Evolutionary conservation across 192 early-diverging fungal genomes (phyloP).

Genomic region (Backusella tarrabulga): DNA sequence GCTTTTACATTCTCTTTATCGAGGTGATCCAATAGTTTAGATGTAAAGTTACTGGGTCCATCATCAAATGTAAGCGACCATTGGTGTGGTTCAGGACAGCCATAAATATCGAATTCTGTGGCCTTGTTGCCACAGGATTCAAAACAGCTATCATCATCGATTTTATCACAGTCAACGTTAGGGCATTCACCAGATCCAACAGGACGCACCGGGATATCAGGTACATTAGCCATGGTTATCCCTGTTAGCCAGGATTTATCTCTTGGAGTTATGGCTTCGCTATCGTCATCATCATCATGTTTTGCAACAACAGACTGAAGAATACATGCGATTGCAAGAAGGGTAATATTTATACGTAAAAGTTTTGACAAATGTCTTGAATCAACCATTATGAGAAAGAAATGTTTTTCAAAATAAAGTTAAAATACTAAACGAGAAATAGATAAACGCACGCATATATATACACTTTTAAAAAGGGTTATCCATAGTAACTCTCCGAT

Average conservation of each 20-base stretch:
- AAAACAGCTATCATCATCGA: conserved; percentile 29
- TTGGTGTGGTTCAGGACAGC: conserved; percentile 16
- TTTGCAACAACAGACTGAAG: background rate
- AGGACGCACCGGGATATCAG: conserved; percentile 13
- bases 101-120: conserved; percentile 23
- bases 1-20: conserved; percentile 56
- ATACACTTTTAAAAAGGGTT: background rate
- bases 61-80: conserved; percentile 59
- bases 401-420: background rate
- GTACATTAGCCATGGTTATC: background rate
- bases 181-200: conserved; percentile 30
- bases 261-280: background rate
- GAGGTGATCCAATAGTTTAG: conserved; percentile 52
- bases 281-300: background rate
- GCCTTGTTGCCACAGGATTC: conserved; percentile 33
- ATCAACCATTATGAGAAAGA: background rate
- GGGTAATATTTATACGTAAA: background rate
- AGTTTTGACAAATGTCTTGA: background rate
- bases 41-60: conserved; percentile 53
- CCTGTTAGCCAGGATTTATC: conserved; percentile 2
- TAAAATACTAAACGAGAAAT: background rate
- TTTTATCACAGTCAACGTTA: conserved; percentile 25
- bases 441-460: background rate
- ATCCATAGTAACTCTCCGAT: background rate
- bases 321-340: background rate